Evolutionary conservation across 2,329 filamentous ascomycete species (phyloP), one percentile per base, ranked within the genome.

Genomic region (Fusarium staphyleae): DNA sequence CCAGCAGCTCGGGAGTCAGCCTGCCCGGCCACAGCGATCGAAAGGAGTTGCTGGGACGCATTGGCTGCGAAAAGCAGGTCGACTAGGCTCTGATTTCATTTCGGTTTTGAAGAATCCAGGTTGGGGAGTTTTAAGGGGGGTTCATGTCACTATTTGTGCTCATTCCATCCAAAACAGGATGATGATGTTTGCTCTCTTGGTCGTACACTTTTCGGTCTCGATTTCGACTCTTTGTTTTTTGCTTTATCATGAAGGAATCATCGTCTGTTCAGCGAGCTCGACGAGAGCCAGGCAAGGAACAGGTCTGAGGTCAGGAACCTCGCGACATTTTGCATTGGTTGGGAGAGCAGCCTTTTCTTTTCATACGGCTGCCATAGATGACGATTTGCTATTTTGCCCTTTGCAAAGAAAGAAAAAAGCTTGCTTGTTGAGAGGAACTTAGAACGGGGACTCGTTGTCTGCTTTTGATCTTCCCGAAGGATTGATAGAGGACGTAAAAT

Each of bases 31-130:
- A 88, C 72, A 87, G 87, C 65, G 88, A 91, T 72, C 83, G 87
- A 65, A 95, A 93, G 78, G 90, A 93, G 71, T 77, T 95, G 62
- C 79, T 95, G 46, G 89, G 89, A 36, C 81, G 90, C 46, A 95
- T 95, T 68, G 90, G 90, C 41, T 95, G 90, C 72, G 89, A 92
- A 73, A 91, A 91, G 78, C 88, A 85, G 69, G 78, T 85, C 48
- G 81, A 85, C 15, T 76, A 66, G 66, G 42, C 29, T 48, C 50
- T 35, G 43, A 35, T 49, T 48, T 29, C 28, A 5, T 11, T 5
- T 29, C 12, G 28, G 28, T 11, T 11, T 29, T 29, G 7, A 22
- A 22, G 7, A 22, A 7, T 22, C 19, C 19, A 22, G 40, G 43
- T 42, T 37, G 36, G 40, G 59, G 65, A 62, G 59, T n/a, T 60